These are phyloP conservation scores for Linum tenue DNA, from an alignment of 345 rosid genomes.

Conservation along the genomic window DNA sequence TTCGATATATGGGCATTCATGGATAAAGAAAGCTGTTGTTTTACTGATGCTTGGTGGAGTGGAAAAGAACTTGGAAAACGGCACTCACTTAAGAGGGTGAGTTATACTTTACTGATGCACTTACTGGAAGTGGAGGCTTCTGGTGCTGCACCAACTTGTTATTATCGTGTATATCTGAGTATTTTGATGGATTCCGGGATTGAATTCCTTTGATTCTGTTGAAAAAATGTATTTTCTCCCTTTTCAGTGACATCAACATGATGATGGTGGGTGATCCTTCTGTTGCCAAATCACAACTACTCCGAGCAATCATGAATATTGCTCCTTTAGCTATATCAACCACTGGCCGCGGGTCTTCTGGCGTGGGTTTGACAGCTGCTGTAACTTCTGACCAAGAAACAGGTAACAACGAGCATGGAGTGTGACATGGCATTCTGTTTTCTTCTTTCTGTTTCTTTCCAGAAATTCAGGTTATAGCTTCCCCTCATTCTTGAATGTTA, in stretches of 20 bases:
- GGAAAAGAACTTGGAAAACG: constrained; percentile 89
- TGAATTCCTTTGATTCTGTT: neutral
- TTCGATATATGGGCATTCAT: constrained; percentile 86
- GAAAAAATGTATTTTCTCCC: constrained; percentile 2
- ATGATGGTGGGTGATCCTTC: constrained; percentile 99
- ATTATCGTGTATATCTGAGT: neutral
- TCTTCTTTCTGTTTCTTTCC: neutral
- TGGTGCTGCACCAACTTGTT: neutral
- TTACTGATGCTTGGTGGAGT: constrained; percentile 91
- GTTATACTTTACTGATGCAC: constrained; percentile 12
- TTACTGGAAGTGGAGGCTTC: neutral
- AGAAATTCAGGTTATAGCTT: constrained; percentile 2
- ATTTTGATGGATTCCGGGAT: too few relatives aligned
- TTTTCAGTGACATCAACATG: constrained; percentile 85
- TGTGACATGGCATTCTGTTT: too few relatives aligned
- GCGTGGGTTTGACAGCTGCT: constrained; percentile 99
- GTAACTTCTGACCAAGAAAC: constrained; percentile 99
- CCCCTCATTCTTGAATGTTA: neutral
- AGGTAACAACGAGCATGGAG: constrained; percentile 41
- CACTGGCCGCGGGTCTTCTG: constrained; percentile 98
- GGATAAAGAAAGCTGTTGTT: constrained; percentile 96
- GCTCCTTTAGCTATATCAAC: constrained; percentile 99
- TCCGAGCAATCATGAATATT: constrained; percentile 93
- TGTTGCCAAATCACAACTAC: constrained; percentile 95
- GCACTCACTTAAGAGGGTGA: constrained; percentile 97